Base-by-base conservation (phyloP, 768 basidiomycete species). In the Glaciozyma antarctica region DNA sequence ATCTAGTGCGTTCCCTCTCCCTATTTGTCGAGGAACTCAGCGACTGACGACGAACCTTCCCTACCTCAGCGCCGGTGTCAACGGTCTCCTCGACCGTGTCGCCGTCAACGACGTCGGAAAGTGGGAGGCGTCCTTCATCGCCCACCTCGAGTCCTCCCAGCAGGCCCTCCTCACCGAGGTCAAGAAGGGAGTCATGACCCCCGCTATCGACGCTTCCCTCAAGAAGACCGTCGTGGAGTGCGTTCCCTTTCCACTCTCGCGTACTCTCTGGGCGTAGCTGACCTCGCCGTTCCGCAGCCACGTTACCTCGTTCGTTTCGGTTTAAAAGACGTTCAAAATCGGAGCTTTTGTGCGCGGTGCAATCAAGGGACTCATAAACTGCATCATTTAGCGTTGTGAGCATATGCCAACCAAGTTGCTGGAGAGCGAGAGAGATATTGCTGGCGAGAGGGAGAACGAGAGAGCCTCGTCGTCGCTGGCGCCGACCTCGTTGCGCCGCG, bases 61-160 rank as follows among this genome's bases (percentile, higher is more conserved):
- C 72, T 90, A 97, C 78, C 92, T 98, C 81, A 97, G 94, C 78
- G 95, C 94, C 72, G 94, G 94, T 85, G 95, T 99, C 74, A 93
- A 98, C 80, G 95, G 95, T 90, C 85, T 95, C 70, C 90, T 99
- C 73, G 95, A 98, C 78, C 81, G 89, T 34, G 89, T 99, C 79
- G 88, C 91, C 53, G 92, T 95, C 61, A 90, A 95, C 74, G 81
- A 92, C 81, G 93, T 95, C 79, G 86, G 88, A 71, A 83, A 85
- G 74, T 94, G 90, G 90, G 90, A 93, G 80, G 84, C 81, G 69
- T 87, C 88, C 75, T 93, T 93, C 89, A 88, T 91, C 77, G 81
- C 83, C 71, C 87, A 92, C 80, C 81, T 99, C 73, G 79, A 84
- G 48, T 79, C 87, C 63, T 79, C 87, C 60, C 88, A 98, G 79